These are phyloP conservation scores for Aspergillus carlsbadensis DNA, from an alignment of 495 filamentous ascomycete genomes.

Conservation along the genomic window DNA sequence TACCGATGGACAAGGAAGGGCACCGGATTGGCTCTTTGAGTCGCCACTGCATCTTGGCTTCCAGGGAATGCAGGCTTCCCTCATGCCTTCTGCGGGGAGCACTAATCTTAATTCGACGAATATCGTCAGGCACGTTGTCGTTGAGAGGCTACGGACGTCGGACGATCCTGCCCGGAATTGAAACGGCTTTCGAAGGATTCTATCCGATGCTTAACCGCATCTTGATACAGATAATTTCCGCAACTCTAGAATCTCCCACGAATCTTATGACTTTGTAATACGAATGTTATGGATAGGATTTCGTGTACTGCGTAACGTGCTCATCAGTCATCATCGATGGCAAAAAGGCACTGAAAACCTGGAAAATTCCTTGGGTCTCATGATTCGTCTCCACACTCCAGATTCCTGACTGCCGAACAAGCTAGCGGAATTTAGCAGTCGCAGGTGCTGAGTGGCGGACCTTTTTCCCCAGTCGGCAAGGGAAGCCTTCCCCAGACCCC, in stretches of 20 bases:
- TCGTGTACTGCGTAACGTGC: neutral
- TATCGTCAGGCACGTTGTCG: slow-evolving; percentile 11
- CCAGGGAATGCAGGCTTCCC: neutral
- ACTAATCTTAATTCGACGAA: slow-evolving; percentile 8
- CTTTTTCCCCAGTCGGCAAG: slow-evolving; percentile 7
- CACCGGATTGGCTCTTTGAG: slow-evolving; percentile 66
- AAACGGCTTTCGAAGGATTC: neutral
- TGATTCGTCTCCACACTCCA: slow-evolving; percentile 4
- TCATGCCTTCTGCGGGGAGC: slow-evolving; percentile 5
- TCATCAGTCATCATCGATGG: neutral
- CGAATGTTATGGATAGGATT: neutral
- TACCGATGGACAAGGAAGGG: slow-evolving; percentile 83
- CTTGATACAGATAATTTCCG: neutral
- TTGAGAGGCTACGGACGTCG: neutral
- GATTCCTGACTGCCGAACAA: neutral
- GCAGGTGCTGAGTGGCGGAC: neutral
- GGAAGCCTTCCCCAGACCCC: slow-evolving; percentile 6
- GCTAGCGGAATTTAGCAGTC: too few relatives aligned
- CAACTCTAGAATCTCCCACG: neutral
- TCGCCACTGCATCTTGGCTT: neutral
- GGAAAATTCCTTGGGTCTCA: neutral
- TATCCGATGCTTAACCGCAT: neutral
- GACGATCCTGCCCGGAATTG: slow-evolving; percentile 3
- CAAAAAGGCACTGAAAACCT: neutral
- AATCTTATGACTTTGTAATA: neutral